Percentiles rank a stretch among this genome's conserved stretches.
phyloP scores from a whole-genome alignment of 352 stramenopile species.

The Aphanomyces invadans region DNA sequence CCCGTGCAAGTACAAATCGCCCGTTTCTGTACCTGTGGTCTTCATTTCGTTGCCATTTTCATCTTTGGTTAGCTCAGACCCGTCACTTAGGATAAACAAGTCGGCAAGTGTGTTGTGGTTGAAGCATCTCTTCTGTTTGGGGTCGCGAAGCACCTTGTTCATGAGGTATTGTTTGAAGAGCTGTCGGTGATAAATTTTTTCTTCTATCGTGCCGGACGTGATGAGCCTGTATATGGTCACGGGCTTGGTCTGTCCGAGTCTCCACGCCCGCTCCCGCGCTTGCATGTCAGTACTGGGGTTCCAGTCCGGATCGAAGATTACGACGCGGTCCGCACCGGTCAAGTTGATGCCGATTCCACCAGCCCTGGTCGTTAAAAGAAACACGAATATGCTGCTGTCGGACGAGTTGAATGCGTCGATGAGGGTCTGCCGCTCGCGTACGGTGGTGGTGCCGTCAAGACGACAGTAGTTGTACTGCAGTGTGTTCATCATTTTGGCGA shows the following conservation, averaged over 20 bases:
- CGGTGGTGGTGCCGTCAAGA: conserved; percentile 95
- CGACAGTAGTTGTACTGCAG: conserved; percentile 88
- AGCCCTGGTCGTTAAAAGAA: conserved; percentile 79
- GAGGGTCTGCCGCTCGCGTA: conserved; percentile 88
- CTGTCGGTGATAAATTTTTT: conserved; percentile 99
- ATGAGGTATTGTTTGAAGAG: conserved; percentile 99
- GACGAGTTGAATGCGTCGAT: conserved; percentile 95
- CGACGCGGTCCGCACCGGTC: conserved; percentile 91
- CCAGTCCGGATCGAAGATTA: conserved; percentile 99
- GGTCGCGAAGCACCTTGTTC: conserved; percentile 94
- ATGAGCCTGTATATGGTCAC: conserved; percentile 91
- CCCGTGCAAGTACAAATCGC: conserved; percentile 83
- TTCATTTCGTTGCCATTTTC: conserved; percentile 33
- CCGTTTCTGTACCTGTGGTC: conserved; percentile 82
- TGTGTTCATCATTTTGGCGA: conserved; percentile 87
- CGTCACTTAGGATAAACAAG: conserved; percentile 89
- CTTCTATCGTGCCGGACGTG: conserved; percentile 97
- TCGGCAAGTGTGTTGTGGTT: conserved; percentile 94
- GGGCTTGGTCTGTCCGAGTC: conserved; percentile 84
- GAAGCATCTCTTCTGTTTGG: conserved; percentile 95
- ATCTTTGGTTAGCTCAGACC: conserved; percentile 26
- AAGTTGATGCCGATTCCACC: conserved; percentile 97
- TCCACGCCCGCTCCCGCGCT: conserved; percentile 95
- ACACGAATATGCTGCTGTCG: conserved; percentile 68
- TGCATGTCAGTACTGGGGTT: conserved; percentile 96